phyloP scores from a whole-genome alignment of 2,329 filamentous ascomycete genomes.

The Fonsecaea monophora region DNA sequence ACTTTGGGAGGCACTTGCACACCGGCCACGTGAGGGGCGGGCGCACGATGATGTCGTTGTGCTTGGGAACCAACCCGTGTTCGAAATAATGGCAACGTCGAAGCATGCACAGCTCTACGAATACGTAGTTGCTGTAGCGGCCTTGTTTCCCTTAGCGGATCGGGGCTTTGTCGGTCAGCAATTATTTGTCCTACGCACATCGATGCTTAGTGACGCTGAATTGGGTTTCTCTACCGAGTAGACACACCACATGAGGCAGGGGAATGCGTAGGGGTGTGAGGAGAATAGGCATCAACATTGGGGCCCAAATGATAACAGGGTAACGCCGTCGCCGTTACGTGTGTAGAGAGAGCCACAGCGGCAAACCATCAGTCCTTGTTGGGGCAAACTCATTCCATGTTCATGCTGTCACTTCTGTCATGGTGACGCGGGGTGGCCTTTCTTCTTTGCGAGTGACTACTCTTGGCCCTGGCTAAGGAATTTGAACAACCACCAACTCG shows the following conservation, averaged over 20 bases:
- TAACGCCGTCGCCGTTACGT: not conserved
- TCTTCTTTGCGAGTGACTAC: not conserved
- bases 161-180: constrained; percentile 1
- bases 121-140: constrained; percentile 6
- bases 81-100: constrained; percentile 7
- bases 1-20: constrained; percentile 4
- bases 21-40: constrained; percentile 23
- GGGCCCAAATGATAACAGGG: not conserved
- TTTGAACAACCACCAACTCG: not conserved
- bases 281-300: constrained; percentile 11
- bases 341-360: constrained; percentile 12
- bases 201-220: not conserved
- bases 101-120: not conserved
- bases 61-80: constrained; percentile 8
- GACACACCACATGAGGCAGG: not conserved
- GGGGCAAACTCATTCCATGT: too few relatives aligned
- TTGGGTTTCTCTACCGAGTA: not conserved
- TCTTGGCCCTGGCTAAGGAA: not conserved
- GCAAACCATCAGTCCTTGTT: constrained; percentile 7
- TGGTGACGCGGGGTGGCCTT: not conserved
- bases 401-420: not conserved
- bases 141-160: constrained; percentile 7
- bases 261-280: constrained; percentile 1
- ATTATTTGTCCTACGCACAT: not conserved
- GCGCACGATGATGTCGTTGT: constrained; percentile 29